phyloP scores from a whole-genome alignment of 2,329 filamentous ascomycete genomes.

The Myriangium duriaei region DNA sequence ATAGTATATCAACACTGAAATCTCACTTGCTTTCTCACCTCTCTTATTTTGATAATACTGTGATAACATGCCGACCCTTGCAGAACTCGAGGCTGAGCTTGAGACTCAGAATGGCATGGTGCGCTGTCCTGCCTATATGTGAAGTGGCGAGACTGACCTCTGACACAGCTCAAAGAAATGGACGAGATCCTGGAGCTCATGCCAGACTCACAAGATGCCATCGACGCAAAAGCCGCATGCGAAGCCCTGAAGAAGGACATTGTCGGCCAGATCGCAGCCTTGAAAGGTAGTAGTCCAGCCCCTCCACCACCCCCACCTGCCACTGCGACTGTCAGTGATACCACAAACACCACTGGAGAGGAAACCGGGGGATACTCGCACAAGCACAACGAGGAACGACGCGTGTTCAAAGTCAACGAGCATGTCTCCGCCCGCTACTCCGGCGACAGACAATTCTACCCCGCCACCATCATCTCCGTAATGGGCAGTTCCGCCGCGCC shows the following conservation, averaged over 20 bases:
- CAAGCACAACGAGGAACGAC: conserved; percentile 45
- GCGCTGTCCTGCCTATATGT: not conserved
- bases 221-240: conserved; percentile 67
- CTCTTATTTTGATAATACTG: no score
- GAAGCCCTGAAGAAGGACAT: conserved; percentile 68
- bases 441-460: conserved; percentile 82
- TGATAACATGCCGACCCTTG: conserved; percentile 6
- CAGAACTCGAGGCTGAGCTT: conserved; percentile 9
- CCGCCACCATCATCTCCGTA: conserved; percentile 82
- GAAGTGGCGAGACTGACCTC: not conserved
- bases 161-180: conserved; percentile 60
- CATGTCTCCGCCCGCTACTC: conserved; percentile 85
- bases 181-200: conserved; percentile 64
- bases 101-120: conserved; percentile 10
- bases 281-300: conserved; percentile 32
- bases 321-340: conserved; percentile 25
- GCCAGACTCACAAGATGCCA: conserved; percentile 65
- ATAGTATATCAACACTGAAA: no score
- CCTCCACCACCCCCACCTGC: conserved; percentile 29
- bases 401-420: conserved; percentile 74
- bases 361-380: conserved; percentile 7
- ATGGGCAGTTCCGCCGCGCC: conserved; percentile 84
- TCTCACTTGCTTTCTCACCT: no score
- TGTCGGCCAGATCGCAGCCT: conserved; percentile 68
- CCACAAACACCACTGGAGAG: conserved; percentile 20